A percentile compares a stretch with the other conserved stretches of the same genome.
These are phyloP conservation scores for Cornus suecica DNA, from an alignment of 148 eudicot species.

Conservation along the genomic window DNA sequence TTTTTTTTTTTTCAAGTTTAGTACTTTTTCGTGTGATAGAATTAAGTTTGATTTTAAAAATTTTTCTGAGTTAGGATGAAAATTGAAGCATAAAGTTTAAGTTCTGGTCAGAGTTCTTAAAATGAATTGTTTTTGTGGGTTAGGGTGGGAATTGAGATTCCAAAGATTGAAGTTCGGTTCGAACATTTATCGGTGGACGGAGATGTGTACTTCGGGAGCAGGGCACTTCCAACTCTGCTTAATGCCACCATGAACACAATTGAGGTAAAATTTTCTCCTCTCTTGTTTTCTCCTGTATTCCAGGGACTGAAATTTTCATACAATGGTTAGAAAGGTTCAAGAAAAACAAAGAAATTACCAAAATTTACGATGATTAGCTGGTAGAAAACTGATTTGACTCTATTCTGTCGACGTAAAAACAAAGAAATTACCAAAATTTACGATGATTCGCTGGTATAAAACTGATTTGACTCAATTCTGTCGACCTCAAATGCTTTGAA, in stretches of 20 bases:
- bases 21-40: too few species aligned
- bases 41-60: too few species aligned
- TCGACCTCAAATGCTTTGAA: background rate
- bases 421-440: background rate
- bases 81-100: too few species aligned
- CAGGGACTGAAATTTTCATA: background rate
- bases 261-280: conserved; percentile 27
- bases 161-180: conserved; percentile 46
- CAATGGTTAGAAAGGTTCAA: background rate
- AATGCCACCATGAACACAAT: conserved; percentile 37
- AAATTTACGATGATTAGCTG: background rate
- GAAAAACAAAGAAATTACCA: background rate
- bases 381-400: background rate
- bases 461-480: background rate
- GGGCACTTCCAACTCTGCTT: conserved; percentile 46
- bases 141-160: conserved; percentile 50
- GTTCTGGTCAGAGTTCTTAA: too few species aligned
- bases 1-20: too few species aligned
- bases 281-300: background rate
- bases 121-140: too few species aligned
- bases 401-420: background rate
- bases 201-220: conserved; percentile 36
- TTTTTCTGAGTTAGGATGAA: too few species aligned
- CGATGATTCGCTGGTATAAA: background rate
- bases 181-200: conserved; percentile 42